Conservation (phyloP, 306 rosid species). For the Cucumis sativus region Cucumber_9930_V3 NC_026656.2:21962001-21962500, state of each 20-base stretch:
- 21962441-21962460: constrained; percentile 61
- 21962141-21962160: too few species aligned
- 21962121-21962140: too few species aligned
- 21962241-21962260: neutral
- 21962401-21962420: neutral
- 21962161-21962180: too few species aligned
- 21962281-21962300: neutral
- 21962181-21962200: neutral
- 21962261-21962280: neutral
- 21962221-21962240: neutral
- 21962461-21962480: constrained; percentile 79
- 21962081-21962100: too few species aligned
- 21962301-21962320: neutral
- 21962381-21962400: neutral
- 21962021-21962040: too few species aligned
- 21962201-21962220: neutral
- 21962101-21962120: too few species aligned
- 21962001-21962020: too few species aligned
- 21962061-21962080: too few species aligned
- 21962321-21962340: neutral
- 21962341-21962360: neutral
- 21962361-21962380: neutral
- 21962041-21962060: too few species aligned
- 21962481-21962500: constrained; percentile 88
- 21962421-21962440: neutral